Evolutionary conservation across 2,329 filamentous ascomycete genomes (phyloP).

Genomic region (Pyricularia sp.): DNA sequence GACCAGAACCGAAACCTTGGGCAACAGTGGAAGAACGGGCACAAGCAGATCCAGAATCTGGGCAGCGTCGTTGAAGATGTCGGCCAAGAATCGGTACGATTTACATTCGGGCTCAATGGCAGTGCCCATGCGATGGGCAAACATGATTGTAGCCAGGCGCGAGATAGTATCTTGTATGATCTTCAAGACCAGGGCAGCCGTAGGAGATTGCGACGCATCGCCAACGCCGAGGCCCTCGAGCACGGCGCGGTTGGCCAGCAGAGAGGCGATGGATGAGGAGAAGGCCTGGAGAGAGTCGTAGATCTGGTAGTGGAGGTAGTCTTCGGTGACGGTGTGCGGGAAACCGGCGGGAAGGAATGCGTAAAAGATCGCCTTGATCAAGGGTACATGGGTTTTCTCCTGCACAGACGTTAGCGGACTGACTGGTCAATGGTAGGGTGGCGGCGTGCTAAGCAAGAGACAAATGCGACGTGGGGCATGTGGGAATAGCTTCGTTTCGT

Average conservation of each 20-base stretch:
- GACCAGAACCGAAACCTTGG: constrained; percentile 37
- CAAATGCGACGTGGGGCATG: neutral
- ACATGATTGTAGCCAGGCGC: constrained; percentile 71
- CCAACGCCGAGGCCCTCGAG: constrained; percentile 73
- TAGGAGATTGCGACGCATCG: constrained; percentile 65
- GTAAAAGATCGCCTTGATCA: constrained; percentile 37
- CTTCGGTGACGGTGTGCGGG: constrained; percentile 70
- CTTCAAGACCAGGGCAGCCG: constrained; percentile 67
- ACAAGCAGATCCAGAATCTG: constrained; percentile 78
- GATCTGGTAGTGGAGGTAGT: constrained; percentile 64
- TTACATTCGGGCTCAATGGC: constrained; percentile 86
- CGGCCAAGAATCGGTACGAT: constrained; percentile 72
- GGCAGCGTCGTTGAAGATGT: constrained; percentile 76
- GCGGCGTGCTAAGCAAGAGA: neutral
- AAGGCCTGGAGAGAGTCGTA: constrained; percentile 75
- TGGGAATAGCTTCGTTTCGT: neutral
- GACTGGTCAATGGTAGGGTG: neutral
- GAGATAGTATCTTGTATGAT: constrained; percentile 73
- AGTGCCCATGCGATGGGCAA: constrained; percentile 70
- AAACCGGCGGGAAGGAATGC: constrained; percentile 82
- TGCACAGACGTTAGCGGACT: constrained; percentile 6
- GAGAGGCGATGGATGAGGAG: constrained; percentile 65
- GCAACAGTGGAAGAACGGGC: constrained; percentile 49
- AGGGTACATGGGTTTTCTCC: constrained; percentile 22
- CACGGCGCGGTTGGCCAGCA: constrained; percentile 72